Base-by-base conservation (phyloP, 2,329 filamentous ascomycete species). In the Lizonia empirigonia region DNA sequence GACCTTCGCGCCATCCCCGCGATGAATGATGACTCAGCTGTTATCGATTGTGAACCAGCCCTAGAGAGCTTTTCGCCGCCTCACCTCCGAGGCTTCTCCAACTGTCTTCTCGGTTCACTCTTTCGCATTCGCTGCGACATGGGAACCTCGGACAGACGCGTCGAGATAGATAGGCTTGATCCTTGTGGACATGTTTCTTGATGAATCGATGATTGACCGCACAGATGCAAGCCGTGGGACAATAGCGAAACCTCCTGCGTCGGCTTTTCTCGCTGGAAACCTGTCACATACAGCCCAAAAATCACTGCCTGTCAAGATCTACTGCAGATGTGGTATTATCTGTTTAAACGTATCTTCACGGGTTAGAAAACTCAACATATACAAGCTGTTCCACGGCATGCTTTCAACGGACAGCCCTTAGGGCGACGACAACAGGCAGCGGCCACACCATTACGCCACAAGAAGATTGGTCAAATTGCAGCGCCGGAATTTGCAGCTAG, bases 21-120 rank as follows among this genome's bases (percentile, higher is more conserved):
- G 42, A 42, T 52, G 42, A 52, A 24, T 52, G 42, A 42, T 52
- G 42, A 52, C 32, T 52, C 42, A 52, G 49, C 49, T 39, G 6
- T 19, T 19, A 42, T 39, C 35, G 38, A 38, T 44, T 36, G 23
- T 15, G 33, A 36, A 23, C 23, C 22, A n/a, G n/a, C n/a, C n/a
- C n/a, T n/a, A n/a, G n/a, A n/a, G n/a, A n/a, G 4, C 2, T 1
- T 32, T 22, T 40, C 32, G 24, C 35, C 47, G 47, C 47, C 39
- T 50, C 40, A 34, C 23, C 35, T 34, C 40, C 35, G 34, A 35
- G 27, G 19, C 15, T n/a, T n/a, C n/a, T n/a, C n/a, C n/a, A n/a
- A n/a, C n/a, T n/a, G n/a, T n/a, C n/a, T n/a, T n/a, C n/a, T n/a
- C n/a, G n/a, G n/a, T n/a, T n/a, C 18, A 20, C 2, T 7, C 16